Conservation (phyloP, 169 alveolate species). For the Sarcocystis neurona region DNA sequence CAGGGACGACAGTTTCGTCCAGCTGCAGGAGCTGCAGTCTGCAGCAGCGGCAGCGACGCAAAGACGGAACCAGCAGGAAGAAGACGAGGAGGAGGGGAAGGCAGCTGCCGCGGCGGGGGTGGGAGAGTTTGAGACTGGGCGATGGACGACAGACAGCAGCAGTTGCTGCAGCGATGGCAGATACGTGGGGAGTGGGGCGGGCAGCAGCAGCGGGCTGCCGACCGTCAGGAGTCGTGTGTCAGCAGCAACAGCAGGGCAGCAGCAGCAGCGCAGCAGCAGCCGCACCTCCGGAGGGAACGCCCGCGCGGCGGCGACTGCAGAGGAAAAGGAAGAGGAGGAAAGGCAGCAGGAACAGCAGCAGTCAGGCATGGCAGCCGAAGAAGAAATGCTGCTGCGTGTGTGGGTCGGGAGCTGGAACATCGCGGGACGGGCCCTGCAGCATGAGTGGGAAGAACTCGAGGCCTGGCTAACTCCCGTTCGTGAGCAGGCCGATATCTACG, state of each 20-base stretch:
- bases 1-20: no score
- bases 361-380: neutral
- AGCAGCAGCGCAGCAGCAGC: neutral
- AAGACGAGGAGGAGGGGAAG: no score
- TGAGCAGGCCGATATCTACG: slow-evolving; percentile 52
- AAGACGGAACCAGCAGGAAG: no score
- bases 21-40: no score
- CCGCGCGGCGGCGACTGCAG: neutral
- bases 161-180: neutral
- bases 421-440: slow-evolving; percentile 52
- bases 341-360: neutral
- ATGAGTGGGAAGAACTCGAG: slow-evolving; percentile 46
- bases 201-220: neutral
- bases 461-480: slow-evolving; percentile 55
- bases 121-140: no score
- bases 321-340: neutral
- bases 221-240: neutral
- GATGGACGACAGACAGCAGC: no score
- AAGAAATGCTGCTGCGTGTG: slow-evolving; percentile 1
- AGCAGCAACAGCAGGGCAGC: neutral
- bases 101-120: no score
- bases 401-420: slow-evolving; percentile 66
- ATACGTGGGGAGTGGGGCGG: neutral
- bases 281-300: neutral
- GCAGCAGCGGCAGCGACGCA: no score